phyloP scores from a whole-genome alignment of 1,284 basidiomycete species.

The Sanghuangporus baumii region DNA sequence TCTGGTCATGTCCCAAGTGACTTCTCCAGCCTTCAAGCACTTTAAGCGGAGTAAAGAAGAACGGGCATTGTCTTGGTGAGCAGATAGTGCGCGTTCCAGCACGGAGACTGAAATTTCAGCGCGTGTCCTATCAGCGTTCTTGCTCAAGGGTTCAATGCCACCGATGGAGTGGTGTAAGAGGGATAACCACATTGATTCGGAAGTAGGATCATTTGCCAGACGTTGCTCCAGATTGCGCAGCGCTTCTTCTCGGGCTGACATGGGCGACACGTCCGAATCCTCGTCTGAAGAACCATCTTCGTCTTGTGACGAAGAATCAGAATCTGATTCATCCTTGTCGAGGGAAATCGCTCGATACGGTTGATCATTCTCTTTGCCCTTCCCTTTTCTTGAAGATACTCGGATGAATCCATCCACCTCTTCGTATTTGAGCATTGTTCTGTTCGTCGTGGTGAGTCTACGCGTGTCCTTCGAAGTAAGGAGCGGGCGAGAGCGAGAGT shows the following conservation, averaged over 20 bases:
- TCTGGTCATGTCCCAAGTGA: slow-evolving; percentile 57
- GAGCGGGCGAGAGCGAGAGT: slow-evolving; percentile 46
- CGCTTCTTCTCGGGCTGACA: slow-evolving; percentile 52
- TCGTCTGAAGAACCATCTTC: slow-evolving; percentile 29
- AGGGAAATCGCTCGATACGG: slow-evolving; percentile 47
- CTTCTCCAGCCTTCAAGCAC: slow-evolving; percentile 65
- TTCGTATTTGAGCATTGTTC: slow-evolving; percentile 40
- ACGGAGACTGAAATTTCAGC: slow-evolving; percentile 68
- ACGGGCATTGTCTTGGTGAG: slow-evolving; percentile 43
- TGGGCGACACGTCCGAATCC: slow-evolving; percentile 29
- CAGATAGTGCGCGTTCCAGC: slow-evolving; percentile 56
- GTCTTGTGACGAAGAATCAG: slow-evolving; percentile 37
- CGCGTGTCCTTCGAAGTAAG: slow-evolving; percentile 44
- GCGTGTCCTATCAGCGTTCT: slow-evolving; percentile 58
- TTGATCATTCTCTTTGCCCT: slow-evolving; percentile 30
- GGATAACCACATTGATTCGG: slow-evolving; percentile 57
- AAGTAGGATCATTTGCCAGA: slow-evolving; percentile 45
- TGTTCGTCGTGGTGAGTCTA: slow-evolving; percentile 35
- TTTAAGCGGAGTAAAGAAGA: slow-evolving; percentile 52
- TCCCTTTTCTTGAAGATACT: slow-evolving; percentile 37
- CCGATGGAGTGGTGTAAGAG: slow-evolving; percentile 57
- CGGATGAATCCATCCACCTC: slow-evolving; percentile 65
- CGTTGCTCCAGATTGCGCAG: slow-evolving; percentile 54
- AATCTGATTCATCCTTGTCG: slow-evolving; percentile 30
- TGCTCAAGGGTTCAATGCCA: slow-evolving; percentile 51